These are phyloP conservation scores for Talaromyces sp. DNA, from an alignment of 2,329 filamentous ascomycete species.

Conservation along the genomic window DNA sequence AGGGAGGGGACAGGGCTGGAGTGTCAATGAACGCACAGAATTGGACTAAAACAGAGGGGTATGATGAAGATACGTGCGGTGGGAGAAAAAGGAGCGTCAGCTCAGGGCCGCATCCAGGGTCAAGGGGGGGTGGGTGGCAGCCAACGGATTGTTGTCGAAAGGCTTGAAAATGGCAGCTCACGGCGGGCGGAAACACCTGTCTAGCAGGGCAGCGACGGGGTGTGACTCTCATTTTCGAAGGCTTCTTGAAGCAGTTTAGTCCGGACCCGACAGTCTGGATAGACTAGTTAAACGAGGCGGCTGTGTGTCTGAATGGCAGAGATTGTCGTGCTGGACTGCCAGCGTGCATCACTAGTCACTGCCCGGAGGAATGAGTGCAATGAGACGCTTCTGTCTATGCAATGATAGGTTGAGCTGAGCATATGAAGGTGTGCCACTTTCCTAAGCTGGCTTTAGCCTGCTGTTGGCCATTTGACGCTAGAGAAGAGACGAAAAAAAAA, in stretches of 20 bases:
- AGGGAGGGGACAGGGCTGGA: slow-evolving; percentile 13
- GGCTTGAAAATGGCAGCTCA: slow-evolving; percentile 4
- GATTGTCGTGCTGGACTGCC: slow-evolving; percentile 7
- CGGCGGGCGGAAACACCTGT: slow-evolving; percentile 16
- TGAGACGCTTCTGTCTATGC: slow-evolving; percentile 1
- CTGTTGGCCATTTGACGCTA: slow-evolving; percentile 2
- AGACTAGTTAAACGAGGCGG: slow-evolving; percentile 31
- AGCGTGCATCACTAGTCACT: slow-evolving; percentile 10
- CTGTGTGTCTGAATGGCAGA: slow-evolving; percentile 29
- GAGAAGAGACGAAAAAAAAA: not conserved
- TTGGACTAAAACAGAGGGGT: not conserved
- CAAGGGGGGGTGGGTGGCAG: slow-evolving; percentile 6
- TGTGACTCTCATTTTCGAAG: slow-evolving; percentile 17
- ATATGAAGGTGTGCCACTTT: slow-evolving; percentile 7
- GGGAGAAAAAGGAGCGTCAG: slow-evolving; percentile 7
- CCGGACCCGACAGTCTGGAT: slow-evolving; percentile 34
- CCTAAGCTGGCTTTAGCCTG: slow-evolving; percentile 8
- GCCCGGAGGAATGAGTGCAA: slow-evolving; percentile 9
- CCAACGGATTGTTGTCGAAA: slow-evolving; percentile 11
- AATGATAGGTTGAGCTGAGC: slow-evolving; percentile 12
- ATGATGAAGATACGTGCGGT: slow-evolving; percentile 10
- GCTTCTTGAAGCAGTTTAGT: slow-evolving; percentile 26
- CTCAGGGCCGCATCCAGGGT: not conserved
- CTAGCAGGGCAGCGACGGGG: slow-evolving; percentile 11
- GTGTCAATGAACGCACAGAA: not conserved